Evolutionary conservation across 768 basidiomycete species (phyloP), one percentile per base, ranked within the genome.

Genomic region (Botryobasidium botryosum): DNA sequence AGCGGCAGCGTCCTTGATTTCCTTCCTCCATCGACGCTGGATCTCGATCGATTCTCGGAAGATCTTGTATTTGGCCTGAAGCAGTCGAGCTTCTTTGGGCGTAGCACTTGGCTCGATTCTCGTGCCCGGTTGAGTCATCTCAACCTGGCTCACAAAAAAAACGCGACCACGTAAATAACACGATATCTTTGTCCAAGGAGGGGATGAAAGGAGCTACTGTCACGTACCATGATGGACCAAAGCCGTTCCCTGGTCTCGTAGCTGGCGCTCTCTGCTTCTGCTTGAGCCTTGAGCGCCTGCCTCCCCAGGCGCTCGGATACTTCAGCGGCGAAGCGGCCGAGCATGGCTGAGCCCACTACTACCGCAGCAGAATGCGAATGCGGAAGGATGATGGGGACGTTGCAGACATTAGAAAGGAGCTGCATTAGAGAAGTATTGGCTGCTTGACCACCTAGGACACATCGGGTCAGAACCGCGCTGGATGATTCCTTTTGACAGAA

Each of bases 1-100:
- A 39, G 12, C 20, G 21, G 45, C 50, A 40, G 62, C 66, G 23
- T 62, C 61, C 21, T 81, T 77, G 56, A 94, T 79, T 56, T 83
- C 70, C 51, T 65, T 64, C 50, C 85, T 71, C 92, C 90, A 96
- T 47, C 75, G 68, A 57, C 74, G 74, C 67, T 99, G 94, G 33
- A 87, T 77, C 13, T 86, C 81, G 38, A 94, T 86, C 17, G 66
- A 70, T 59, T 96, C 90, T 46, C 72, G 62, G 66, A 96, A 97
- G 55, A 96, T 90, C 59, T 73, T 77, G 62, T 94, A 97, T 65
- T 99, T 99, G 6, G 79, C 86, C 44, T 85, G 75, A 41, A 97
- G 64, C 38, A 97, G 59, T 55, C 67, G 78, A 61, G 74, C 76
- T 61, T 82, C 86, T 59, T 64, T 72, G 1, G 59, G 50, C 3